Evolutionary conservation across 129 eudicot species (phyloP).

Genomic region (Ambrosia trifida): DNA sequence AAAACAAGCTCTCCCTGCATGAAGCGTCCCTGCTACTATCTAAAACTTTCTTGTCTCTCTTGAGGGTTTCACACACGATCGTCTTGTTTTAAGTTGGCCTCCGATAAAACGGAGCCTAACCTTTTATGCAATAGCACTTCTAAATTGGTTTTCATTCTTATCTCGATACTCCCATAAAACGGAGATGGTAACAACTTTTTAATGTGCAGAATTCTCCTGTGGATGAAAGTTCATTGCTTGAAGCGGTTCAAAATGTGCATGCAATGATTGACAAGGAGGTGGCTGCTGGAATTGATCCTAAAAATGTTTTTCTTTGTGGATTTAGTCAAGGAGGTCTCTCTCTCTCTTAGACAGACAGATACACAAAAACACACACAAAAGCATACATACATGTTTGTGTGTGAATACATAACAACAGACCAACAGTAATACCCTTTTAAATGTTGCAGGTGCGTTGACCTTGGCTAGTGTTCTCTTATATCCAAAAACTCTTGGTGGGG

Average conservation of each 20-base stretch:
- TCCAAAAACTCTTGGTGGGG: constrained; percentile 94
- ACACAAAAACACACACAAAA: background rate
- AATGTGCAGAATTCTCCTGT: constrained; percentile 66
- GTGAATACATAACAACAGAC: background rate
- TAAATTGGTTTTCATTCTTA: too few relatives aligned
- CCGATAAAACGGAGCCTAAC: too few relatives aligned
- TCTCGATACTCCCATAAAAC: too few relatives aligned
- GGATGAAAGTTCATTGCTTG: constrained; percentile 63
- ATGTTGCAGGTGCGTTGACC: constrained; percentile 87
- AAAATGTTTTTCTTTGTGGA: constrained; percentile 85
- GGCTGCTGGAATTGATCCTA: constrained; percentile 79
- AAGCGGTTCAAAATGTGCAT: constrained; percentile 86
- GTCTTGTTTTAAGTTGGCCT: too few relatives aligned
- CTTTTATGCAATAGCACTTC: too few relatives aligned
- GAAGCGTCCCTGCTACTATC: too few relatives aligned
- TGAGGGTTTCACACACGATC: too few relatives aligned
- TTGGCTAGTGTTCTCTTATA: constrained; percentile 85
- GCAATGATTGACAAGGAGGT: constrained; percentile 86
- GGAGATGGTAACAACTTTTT: background rate
- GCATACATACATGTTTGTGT: background rate
- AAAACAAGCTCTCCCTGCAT: too few relatives aligned
- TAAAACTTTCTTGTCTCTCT: too few relatives aligned
- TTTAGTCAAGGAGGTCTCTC: constrained; percentile 98
- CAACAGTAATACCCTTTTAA: constrained; percentile 5
- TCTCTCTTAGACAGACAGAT: constrained; percentile 16